Conservation (phyloP, 768 basidiomycete genomes). For the Xerocomellus dryophilus region DNA sequence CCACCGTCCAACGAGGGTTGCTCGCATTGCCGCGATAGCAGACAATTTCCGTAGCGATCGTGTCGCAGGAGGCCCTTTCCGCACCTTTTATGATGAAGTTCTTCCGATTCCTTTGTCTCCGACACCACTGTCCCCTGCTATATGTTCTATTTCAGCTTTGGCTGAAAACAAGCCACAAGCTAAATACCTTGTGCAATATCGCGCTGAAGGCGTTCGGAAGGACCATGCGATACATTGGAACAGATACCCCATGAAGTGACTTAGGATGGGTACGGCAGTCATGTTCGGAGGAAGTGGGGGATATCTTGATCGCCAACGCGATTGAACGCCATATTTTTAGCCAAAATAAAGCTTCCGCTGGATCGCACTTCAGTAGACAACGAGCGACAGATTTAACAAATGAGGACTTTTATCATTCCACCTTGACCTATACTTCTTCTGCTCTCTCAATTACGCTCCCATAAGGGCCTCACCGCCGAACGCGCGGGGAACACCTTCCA, state of each 20-base stretch:
- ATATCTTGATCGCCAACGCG: constrained; percentile 32
- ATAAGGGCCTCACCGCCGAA: constrained; percentile 45
- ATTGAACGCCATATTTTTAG: constrained; percentile 19
- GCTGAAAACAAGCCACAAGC: not conserved
- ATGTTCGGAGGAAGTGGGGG: constrained; percentile 44
- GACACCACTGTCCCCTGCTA: constrained; percentile 29
- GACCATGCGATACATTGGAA: constrained; percentile 38
- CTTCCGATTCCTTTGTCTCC: constrained; percentile 31
- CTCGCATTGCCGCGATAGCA: constrained; percentile 26
- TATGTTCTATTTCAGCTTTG: not conserved
- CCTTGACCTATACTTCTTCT: constrained; percentile 31
- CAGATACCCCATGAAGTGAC: constrained; percentile 50
- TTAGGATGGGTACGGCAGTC: constrained; percentile 42
- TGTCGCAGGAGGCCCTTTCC: constrained; percentile 28
- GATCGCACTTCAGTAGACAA: constrained; percentile 7
- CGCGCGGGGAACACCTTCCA: constrained; percentile 37
- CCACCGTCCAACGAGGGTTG: constrained; percentile 31
- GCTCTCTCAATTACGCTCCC: constrained; percentile 39
- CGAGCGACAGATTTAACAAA: not conserved
- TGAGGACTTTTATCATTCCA: constrained; percentile 29
- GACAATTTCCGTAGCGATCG: constrained; percentile 30
- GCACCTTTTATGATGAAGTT: constrained; percentile 31
- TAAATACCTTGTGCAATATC: constrained; percentile 28
- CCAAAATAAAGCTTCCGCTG: constrained; percentile 38
- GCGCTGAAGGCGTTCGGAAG: constrained; percentile 33